Conservation (phyloP, 164 flowering plant genomes). For the Nymphaea thermarum region DNA sequence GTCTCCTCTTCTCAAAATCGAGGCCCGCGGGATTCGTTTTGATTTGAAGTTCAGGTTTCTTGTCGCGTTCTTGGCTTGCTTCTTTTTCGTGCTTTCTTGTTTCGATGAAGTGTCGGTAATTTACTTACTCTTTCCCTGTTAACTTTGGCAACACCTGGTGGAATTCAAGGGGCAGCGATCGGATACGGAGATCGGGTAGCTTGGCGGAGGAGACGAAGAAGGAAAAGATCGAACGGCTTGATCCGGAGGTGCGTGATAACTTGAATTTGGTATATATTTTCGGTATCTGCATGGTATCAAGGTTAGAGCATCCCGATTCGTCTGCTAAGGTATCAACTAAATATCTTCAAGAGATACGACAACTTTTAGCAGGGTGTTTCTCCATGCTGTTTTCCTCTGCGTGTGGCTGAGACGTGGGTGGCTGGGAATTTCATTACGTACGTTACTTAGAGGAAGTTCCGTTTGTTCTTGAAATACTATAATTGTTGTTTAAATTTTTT, state of each 20-base stretch:
- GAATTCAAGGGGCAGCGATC: neutral
- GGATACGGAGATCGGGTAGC: slow-evolving; percentile 1
- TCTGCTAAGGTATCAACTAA: neutral
- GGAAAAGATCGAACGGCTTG: slow-evolving; percentile 40
- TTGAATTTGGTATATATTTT: neutral
- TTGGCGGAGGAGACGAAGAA: slow-evolving; percentile 22
- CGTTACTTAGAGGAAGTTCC: no score
- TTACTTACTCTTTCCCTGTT: neutral
- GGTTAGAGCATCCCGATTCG: neutral
- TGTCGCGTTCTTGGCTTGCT: neutral
- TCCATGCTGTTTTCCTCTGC: no score
- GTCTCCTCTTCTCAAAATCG: slow-evolving; percentile 35
- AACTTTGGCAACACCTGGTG: neutral
- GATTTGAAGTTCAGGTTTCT: slow-evolving; percentile 32
- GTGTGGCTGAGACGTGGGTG: no score
- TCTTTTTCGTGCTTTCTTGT: neutral
- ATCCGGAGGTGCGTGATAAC: slow-evolving; percentile 56
- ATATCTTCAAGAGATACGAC: no score
- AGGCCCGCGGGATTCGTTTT: slow-evolving; percentile 37
- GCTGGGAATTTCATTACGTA: no score
- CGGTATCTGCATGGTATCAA: neutral
- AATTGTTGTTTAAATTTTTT: no score
- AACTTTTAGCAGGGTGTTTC: no score
- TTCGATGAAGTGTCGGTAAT: neutral
- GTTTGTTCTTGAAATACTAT: no score